Base-by-base conservation (phyloP, 306 rosid genomes). In the Corylus americana region DNA sequence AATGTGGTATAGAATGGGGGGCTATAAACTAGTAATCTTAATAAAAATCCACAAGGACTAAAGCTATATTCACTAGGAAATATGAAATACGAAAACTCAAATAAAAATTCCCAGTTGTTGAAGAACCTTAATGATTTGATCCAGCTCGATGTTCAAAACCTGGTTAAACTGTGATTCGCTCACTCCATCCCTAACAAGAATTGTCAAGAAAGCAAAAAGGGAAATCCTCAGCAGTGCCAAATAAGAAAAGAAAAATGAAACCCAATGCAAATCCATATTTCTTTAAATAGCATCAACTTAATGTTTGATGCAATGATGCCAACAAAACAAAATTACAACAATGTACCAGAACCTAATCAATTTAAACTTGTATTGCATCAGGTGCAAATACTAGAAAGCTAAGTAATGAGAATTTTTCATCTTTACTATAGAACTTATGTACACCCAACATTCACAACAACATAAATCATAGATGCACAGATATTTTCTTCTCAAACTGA, bases 91-190 rank as follows among this genome's bases (percentile, higher is more conserved):
- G 27, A 78, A 71, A 47, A 79, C 35, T 69, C 63, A 71, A 42
- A 76, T 50, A 22, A 53, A 77, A 63, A 70, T 57, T 64, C 47
- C 14, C 18, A 79, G 77, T 82, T 78, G 77, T 80, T 70, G 45
- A 76, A 8, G 74, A 83, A 94, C 98, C 97, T 92, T 91, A 70
- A 86, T 80, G 42, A 94, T 94, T 84, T 92, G 98, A 81, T 85
- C 91, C 83, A 92, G 83, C 91, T 94, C 98, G 11, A 94, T 83
- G 76, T 89, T 84, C 88, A 94, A 85, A 75, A 94, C 97, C 86
- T 92, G 97, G 47, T 85, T 84, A 78, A 94, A 94, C 76, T 94
- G 98, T 14, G 98, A 92, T 82, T 94, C 97, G 58, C 98, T 83
- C 45, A 94, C 97, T 71, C 97, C 98, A 73, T 94, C 98, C 90